Percentiles rank a stretch among this genome's conserved stretches.
Evolutionary conservation across 75 land plant species (phyloP).

Genomic region (Pinus albicaulis): DNA sequence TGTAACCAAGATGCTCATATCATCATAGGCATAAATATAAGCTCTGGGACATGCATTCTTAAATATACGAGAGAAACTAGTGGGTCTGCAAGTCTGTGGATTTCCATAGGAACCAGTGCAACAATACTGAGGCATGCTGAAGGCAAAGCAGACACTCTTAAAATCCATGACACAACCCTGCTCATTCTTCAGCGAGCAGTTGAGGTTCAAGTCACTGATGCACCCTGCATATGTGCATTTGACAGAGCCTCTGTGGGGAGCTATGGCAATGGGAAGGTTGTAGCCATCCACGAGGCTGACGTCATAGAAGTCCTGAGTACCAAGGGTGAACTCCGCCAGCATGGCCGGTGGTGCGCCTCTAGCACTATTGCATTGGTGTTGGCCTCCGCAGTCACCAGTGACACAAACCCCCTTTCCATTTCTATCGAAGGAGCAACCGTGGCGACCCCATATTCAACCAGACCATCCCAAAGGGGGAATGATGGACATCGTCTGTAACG

Average conservation of each 20-base stretch:
- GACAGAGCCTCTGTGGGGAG: constrained; percentile 14
- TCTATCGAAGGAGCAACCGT: constrained; percentile 72
- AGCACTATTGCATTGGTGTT: constrained; percentile 41
- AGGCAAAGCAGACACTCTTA: constrained; percentile 72
- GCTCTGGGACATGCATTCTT: constrained; percentile 91
- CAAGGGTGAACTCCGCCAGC: constrained; percentile 82
- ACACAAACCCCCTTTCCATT: constrained; percentile 55
- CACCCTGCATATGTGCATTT: constrained; percentile 32
- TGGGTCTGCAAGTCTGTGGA: constrained; percentile 65
- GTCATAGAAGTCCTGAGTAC: constrained; percentile 82
- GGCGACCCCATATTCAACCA: constrained; percentile 90
- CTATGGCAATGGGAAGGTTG: constrained; percentile 26
- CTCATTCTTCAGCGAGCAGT: constrained; percentile 17
- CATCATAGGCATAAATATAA: constrained; percentile 94
- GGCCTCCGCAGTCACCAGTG: constrained; percentile 80
- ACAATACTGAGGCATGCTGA: constrained; percentile 54
- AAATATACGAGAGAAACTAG: constrained; percentile 32
- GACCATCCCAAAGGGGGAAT: constrained; percentile 63
- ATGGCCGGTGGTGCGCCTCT: constrained; percentile 75
- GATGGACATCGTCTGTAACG: constrained; percentile 33
- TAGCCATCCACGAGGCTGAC: constrained; percentile 91
- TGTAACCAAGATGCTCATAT: constrained; percentile 16
- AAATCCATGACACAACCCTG: constrained; percentile 59
- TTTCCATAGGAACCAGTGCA: constrained; percentile 55
- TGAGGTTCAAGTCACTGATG: constrained; percentile 21